Conservation (phyloP, 192 early-diverging fungal species). For the Mortierella hygrophila region DNA sequence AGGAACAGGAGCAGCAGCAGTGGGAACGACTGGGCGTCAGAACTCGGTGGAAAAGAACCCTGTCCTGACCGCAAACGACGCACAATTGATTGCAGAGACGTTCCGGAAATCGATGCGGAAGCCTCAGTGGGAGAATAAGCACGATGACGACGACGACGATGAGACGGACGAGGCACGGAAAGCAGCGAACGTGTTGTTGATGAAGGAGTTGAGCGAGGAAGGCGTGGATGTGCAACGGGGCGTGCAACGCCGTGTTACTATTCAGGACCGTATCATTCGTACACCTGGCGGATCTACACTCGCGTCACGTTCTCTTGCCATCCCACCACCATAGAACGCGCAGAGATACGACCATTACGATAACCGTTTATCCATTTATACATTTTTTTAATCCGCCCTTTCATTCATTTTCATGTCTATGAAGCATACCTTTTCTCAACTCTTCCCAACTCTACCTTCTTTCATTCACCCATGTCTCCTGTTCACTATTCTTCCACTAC, state of each 20-base stretch:
- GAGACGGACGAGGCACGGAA: constrained; percentile 26
- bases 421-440: neutral
- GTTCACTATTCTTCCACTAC: neutral
- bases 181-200: constrained; percentile 35
- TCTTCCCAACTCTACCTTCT: neutral
- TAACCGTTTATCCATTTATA: neutral
- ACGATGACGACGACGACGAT: constrained; percentile 11
- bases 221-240: constrained; percentile 46
- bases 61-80: constrained; percentile 25
- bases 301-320: neutral
- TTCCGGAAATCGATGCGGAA: constrained; percentile 52
- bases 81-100: constrained; percentile 49
- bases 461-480: neutral
- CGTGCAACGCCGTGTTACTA: constrained; percentile 48
- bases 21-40: neutral
- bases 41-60: neutral
- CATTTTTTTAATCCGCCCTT: neutral
- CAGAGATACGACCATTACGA: too few relatives aligned
- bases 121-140: constrained; percentile 31
- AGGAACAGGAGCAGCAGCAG: neutral
- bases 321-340: neutral
- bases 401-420: neutral
- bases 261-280: constrained; percentile 22
- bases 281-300: constrained; percentile 6
- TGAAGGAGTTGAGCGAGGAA: constrained; percentile 46